Evolutionary conservation across 495 filamentous ascomycete species (phyloP).

Genomic region (Podospora anserina): DNA sequence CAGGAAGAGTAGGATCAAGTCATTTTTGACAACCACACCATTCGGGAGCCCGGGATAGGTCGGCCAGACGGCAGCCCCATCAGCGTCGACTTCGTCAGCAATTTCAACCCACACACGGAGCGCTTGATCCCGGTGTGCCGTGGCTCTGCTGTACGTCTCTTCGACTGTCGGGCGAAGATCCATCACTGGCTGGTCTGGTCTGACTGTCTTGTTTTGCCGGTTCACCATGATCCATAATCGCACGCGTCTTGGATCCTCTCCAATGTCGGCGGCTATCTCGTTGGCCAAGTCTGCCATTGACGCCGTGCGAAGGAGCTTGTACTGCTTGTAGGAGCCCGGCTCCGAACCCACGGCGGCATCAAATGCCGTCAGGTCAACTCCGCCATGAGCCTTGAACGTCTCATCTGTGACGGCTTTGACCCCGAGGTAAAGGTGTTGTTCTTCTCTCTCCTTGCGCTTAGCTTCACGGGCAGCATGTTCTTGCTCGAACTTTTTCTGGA

Average conservation of each 20-base stretch:
- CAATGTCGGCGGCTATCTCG: slow-evolving; percentile 65
- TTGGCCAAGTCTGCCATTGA: slow-evolving; percentile 71
- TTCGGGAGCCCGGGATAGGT: slow-evolving; percentile 48
- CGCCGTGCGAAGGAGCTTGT: slow-evolving; percentile 67
- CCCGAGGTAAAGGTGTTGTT: slow-evolving; percentile 85
- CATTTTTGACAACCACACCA: slow-evolving; percentile 47
- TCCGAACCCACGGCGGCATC: slow-evolving; percentile 54
- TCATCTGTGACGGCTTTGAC: slow-evolving; percentile 75
- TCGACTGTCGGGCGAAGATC: slow-evolving; percentile 79
- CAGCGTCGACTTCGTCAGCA: slow-evolving; percentile 56
- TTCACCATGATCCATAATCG: slow-evolving; percentile 97
- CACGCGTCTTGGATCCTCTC: slow-evolving; percentile 59
- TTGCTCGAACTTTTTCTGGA: slow-evolving; percentile 72
- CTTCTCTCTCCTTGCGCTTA: slow-evolving; percentile 79
- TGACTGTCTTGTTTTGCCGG: slow-evolving; percentile 92
- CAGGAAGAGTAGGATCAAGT: slow-evolving; percentile 76
- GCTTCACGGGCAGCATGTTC: slow-evolving; percentile 73
- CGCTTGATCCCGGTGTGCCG: slow-evolving; percentile 61
- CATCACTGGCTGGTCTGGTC: slow-evolving; percentile 80
- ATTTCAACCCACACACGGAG: slow-evolving; percentile 86
- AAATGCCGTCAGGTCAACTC: slow-evolving; percentile 77
- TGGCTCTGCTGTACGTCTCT: slow-evolving; percentile 62
- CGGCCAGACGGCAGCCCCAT: slow-evolving; percentile 69
- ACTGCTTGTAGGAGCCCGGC: slow-evolving; percentile 59
- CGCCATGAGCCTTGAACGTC: slow-evolving; percentile 74